Evolutionary conservation across 1,284 basidiomycete genomes (phyloP), one percentile per base, ranked within the genome.

Genomic region (Austropuccinia psidii): DNA sequence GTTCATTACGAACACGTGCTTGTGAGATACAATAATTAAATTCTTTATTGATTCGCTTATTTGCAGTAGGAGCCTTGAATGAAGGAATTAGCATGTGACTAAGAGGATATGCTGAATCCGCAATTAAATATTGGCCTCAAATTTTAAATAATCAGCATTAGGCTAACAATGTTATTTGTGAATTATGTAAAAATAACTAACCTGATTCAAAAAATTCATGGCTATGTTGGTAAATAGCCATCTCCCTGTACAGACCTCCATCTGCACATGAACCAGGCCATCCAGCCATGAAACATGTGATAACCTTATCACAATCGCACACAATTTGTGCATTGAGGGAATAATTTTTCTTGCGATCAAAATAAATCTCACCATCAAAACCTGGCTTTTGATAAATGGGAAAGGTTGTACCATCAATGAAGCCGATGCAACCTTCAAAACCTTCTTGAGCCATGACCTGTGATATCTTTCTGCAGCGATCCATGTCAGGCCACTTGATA

Each of bases 261-360:
- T n/a, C 21, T 29, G 37, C 33, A 49, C 54, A 69, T 21, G 55
- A 69, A 11, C 54, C 54, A 8, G 66, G 66, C 66, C 66, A 68
- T 7, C 66, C 52, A 17, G 66, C 37, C 31, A 54, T 15, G 27
- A 68, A 43, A 29, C 31, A n/a, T 24, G 52, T 68, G 37, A 68
- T 57, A 29, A 9, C n/a, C 37, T 54, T 43, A 41, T 68, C 65
- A 41, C 65, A 68, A 29, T 68, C 66, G 43, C 52, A 68, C 27
- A 57, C 17, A 24, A 55, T 41, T 31, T 68, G 50, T 29, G n/a
- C 33, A n/a, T 58, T 68, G 47, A 67, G 21, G 50, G 65, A 55
- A 21, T 67, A 67, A 4, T 19, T 11, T n/a, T 67, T 27, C 29
- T 67, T 67, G 11, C 24, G 27, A 54, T 52, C 65, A 27, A 29